Evolutionary conservation across 441 rosid genomes (phyloP).

Genomic region (Biscutella laevigata): DNA sequence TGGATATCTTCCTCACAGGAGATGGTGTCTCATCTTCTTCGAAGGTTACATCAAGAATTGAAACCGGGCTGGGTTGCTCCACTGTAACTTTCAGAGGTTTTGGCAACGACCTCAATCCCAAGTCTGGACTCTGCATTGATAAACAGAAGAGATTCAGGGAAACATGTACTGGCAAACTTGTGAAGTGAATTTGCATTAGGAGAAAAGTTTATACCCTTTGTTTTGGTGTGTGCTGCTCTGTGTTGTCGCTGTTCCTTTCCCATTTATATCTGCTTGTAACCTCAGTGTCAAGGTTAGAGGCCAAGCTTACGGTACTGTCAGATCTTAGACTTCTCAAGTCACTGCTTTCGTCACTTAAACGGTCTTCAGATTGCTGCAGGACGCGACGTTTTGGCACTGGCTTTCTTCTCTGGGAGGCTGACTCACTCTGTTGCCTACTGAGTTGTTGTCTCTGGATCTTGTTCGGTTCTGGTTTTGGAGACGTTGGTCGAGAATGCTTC

Average conservation of each 20-base stretch:
- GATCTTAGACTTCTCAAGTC: conserved; percentile 48
- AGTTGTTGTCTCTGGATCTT: conserved; percentile 40
- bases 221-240: conserved; percentile 31
- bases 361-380: conserved; percentile 39
- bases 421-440: conserved; percentile 38
- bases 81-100: conserved; percentile 38
- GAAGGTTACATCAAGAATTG: conserved; percentile 79
- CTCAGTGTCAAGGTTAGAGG: conserved; percentile 51
- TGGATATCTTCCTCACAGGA: conserved; percentile 66
- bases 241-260: conserved; percentile 26
- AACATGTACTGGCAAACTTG: conserved; percentile 7
- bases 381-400: conserved; percentile 29
- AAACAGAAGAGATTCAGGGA: conserved; percentile 20
- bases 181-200: conserved; percentile 8
- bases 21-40: conserved; percentile 73
- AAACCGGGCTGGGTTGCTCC: conserved; percentile 93
- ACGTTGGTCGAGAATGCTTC: conserved; percentile 36
- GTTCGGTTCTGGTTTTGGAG: conserved; percentile 38
- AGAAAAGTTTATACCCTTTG: conserved; percentile 35
- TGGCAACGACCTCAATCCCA: conserved; percentile 29
- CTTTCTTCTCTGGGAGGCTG: conserved; percentile 39
- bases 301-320: conserved; percentile 46
- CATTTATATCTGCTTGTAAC: conserved; percentile 50
- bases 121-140: conserved; percentile 40
- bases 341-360: conserved; percentile 40